Evolutionary conservation across 805 yeast species (phyloP).

Genomic region (Candida ponderosae): DNA sequence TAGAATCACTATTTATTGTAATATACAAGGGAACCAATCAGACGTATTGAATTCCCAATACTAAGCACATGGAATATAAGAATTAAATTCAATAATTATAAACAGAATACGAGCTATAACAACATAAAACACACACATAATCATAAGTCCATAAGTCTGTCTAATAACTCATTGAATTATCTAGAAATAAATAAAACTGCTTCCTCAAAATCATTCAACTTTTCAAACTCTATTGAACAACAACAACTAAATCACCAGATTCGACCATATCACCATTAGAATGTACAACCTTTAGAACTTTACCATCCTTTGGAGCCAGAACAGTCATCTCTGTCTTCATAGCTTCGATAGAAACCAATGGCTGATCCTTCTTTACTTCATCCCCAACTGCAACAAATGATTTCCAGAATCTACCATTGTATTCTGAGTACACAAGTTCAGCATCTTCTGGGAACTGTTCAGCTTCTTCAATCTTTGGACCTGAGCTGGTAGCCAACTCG

Average conservation of each 20-base stretch:
- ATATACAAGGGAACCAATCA: too few species aligned
- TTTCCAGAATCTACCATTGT: conserved; percentile 97
- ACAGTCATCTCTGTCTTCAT: conserved; percentile 98
- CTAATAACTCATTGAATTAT: too few species aligned
- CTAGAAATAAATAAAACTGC: too few species aligned
- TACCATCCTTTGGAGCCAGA: conserved; percentile 60
- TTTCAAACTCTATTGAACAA: conserved; percentile 51
- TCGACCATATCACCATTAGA: conserved; percentile 94
- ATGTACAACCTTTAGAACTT: conserved; percentile 65
- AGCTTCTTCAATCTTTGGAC: conserved; percentile 32
- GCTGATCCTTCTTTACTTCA: conserved; percentile 63
- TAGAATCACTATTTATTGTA: too few species aligned
- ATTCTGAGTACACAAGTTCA: conserved; percentile 83
- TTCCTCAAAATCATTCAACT: too few species aligned
- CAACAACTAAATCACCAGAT: conserved; percentile 92
- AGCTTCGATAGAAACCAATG: conserved; percentile 87
- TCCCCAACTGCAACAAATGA: conserved; percentile 77
- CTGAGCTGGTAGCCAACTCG: conserved; percentile 53
- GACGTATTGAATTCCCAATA: too few species aligned
- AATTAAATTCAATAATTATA: too few species aligned
- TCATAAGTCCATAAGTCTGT: too few species aligned
- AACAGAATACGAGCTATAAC: too few species aligned
- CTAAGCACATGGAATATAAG: too few species aligned
- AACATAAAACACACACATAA: too few species aligned
- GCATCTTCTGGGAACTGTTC: conserved; percentile 72